Conservation (phyloP, 2,329 filamentous ascomycete species). For the Chrysoporthe puriensis region DNA sequence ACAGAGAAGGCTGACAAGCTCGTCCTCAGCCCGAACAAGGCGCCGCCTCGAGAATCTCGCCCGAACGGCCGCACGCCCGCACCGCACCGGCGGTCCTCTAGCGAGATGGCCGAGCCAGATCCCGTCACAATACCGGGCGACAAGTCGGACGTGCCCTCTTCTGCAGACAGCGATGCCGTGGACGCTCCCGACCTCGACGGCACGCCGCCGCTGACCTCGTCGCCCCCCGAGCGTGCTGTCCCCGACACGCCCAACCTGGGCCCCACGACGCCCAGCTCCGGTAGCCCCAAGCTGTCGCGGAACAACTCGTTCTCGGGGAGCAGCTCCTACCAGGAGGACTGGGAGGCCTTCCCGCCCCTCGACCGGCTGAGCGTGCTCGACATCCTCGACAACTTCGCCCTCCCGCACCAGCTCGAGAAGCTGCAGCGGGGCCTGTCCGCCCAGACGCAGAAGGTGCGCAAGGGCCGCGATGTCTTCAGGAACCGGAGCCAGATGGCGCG, state of each 20-base stretch:
- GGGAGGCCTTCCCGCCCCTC: constrained; percentile 82
- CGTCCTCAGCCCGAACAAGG: constrained; percentile 45
- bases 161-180: constrained; percentile 46
- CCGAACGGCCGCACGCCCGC: constrained; percentile 40
- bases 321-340: constrained; percentile 86
- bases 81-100: constrained; percentile 41
- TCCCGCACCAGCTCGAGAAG: constrained; percentile 89
- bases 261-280: constrained; percentile 43
- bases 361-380: constrained; percentile 92
- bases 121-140: constrained; percentile 42
- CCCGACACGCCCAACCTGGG: constrained; percentile 57
- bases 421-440: constrained; percentile 80
- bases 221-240: constrained; percentile 48
- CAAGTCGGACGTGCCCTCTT: constrained; percentile 43
- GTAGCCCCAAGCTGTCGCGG: constrained; percentile 68
- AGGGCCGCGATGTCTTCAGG: constrained; percentile 80
- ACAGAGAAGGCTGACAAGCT: constrained; percentile 46
- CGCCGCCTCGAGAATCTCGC: constrained; percentile 46
- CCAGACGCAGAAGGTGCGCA: constrained; percentile 83
- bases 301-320: constrained; percentile 82
- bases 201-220: constrained; percentile 46
- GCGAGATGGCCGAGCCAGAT: constrained; percentile 49
- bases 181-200: constrained; percentile 45
- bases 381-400: constrained; percentile 88
- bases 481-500: constrained; percentile 77